phyloP scores from a whole-genome alignment of 345 rosid species.

The Cochlearia excelsa region DNA sequence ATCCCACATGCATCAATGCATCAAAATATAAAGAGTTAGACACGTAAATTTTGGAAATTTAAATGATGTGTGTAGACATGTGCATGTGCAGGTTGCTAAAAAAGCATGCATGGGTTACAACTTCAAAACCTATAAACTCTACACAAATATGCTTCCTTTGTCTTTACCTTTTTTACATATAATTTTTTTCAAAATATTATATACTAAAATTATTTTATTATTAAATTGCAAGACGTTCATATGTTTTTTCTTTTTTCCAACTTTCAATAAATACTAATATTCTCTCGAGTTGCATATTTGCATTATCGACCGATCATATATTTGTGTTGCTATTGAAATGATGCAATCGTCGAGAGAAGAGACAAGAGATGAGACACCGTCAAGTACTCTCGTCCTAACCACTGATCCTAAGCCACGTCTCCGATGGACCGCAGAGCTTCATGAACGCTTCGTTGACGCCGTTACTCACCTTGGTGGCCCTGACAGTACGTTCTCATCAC shows the following conservation, averaged over 20 bases:
- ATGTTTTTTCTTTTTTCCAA: no score
- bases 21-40: no score
- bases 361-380: constrained; percentile 42
- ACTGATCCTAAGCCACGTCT: constrained; percentile 93
- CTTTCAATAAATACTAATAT: constrained; percentile 1
- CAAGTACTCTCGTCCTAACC: constrained; percentile 66
- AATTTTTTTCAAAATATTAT: no score
- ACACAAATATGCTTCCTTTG: not conserved
- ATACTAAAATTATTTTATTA: no score
- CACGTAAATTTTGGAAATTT: no score
- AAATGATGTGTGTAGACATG: constrained; percentile 20
- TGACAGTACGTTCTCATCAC: constrained; percentile 47
- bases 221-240: no score
- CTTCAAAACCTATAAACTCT: constrained; percentile 22
- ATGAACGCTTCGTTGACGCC: constrained; percentile 85
- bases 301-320: constrained; percentile 13
- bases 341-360: constrained; percentile 30
- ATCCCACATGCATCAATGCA: no score
- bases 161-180: not conserved
- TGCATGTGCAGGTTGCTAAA: constrained; percentile 1
- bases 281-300: constrained; percentile 24
- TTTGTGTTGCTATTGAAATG: constrained; percentile 5
- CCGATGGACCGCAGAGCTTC: constrained; percentile 89
- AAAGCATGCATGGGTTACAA: constrained; percentile 29
- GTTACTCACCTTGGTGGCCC: constrained; percentile 89